phyloP scores from a whole-genome alignment of 1,284 basidiomycete genomes.

The Cutaneotrichosporon arboriforme region DNA sequence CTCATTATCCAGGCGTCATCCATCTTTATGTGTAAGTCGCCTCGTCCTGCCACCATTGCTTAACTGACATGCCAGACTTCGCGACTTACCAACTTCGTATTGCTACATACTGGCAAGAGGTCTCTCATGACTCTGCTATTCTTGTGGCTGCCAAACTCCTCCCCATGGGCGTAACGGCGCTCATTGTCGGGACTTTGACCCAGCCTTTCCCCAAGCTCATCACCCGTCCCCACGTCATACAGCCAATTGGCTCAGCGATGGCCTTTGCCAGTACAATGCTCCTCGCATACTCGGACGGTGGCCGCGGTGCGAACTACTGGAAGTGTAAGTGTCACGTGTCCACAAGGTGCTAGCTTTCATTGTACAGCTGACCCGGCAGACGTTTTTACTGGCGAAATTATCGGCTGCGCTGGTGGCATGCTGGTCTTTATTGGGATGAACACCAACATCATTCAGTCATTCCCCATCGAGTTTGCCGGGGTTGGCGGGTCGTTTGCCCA shows the following conservation, averaged over 20 bases:
- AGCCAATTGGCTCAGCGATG: constrained; percentile 30
- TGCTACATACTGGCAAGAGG: constrained; percentile 44
- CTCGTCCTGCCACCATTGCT: neutral
- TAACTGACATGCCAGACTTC: constrained; percentile 14
- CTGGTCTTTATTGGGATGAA: constrained; percentile 42
- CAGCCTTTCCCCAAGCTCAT: constrained; percentile 38
- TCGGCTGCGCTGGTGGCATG: constrained; percentile 40
- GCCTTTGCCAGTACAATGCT: constrained; percentile 38
- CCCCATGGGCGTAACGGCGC: constrained; percentile 43
- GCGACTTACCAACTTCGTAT: constrained; percentile 41
- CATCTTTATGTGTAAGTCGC: constrained; percentile 10
- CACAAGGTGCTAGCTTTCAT: no score
- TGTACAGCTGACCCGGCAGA: constrained; percentile 8
- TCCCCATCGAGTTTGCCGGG: constrained; percentile 36
- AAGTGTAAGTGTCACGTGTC: neutral
- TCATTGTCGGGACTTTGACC: constrained; percentile 33
- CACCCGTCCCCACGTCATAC: constrained; percentile 36
- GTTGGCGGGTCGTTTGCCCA: constrained; percentile 38
- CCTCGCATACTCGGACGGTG: constrained; percentile 39
- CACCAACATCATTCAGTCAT: constrained; percentile 33
- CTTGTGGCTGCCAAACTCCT: constrained; percentile 40
- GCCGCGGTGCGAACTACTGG: constrained; percentile 41
- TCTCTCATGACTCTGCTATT: constrained; percentile 36
- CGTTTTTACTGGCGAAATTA: constrained; percentile 39
- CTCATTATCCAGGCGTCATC: constrained; percentile 39